Conservation (phyloP, 2,329 filamentous ascomycete species). For the Pseudogymnoascus sp. region DNA sequence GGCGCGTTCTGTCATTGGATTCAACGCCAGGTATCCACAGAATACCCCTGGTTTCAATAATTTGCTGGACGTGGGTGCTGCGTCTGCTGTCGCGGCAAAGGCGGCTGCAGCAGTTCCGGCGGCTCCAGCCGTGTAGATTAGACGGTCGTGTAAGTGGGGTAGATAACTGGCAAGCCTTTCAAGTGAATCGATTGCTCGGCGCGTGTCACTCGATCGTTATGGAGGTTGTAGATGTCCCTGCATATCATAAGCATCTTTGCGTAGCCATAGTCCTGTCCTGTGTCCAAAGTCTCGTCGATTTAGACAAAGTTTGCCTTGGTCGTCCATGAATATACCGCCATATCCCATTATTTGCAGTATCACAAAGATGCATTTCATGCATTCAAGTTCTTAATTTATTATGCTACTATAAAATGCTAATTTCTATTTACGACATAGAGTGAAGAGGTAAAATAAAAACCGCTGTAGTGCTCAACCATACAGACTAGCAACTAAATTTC, state of each 20-base stretch:
- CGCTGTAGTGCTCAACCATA: background rate
- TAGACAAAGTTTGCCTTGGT: background rate
- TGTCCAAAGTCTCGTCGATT: background rate
- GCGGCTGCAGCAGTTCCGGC: background rate
- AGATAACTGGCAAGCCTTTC: background rate
- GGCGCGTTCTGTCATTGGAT: conserved; percentile 47
- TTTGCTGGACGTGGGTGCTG: conserved; percentile 28
- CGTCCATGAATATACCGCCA: background rate
- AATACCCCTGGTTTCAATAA: conserved; percentile 40
- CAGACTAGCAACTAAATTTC: background rate
- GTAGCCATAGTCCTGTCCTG: background rate
- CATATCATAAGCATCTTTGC: background rate
- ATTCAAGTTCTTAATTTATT: background rate
- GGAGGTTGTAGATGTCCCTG: background rate
- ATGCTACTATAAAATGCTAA: background rate
- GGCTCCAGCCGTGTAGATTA: background rate
- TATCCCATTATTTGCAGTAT: background rate
- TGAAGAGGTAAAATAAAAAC: background rate
- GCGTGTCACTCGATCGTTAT: background rate
- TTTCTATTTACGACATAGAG: background rate
- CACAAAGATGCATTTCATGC: background rate
- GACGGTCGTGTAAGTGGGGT: background rate
- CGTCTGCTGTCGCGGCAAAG: background rate
- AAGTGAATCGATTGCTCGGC: background rate
- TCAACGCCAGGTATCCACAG: conserved; percentile 50